Percentiles rank a stretch among this genome's conserved stretches.
These are phyloP conservation scores for Thalassiosira sp. DNA, from an alignment of 352 stramenopile species.

Conservation along the genomic window DNA sequence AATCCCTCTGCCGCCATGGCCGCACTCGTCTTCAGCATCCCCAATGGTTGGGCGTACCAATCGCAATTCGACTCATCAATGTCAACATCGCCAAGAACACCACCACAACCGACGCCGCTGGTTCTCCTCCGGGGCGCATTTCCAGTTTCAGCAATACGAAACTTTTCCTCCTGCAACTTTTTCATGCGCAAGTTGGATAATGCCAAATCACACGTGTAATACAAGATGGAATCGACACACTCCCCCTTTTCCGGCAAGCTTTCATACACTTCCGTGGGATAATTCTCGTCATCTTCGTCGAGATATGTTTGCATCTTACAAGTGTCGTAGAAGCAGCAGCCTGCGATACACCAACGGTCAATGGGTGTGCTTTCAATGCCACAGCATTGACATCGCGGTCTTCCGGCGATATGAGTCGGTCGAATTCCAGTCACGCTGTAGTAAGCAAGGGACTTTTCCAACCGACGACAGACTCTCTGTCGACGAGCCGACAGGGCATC, in stretches of 20 bases:
- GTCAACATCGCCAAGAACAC: not conserved
- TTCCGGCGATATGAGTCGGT: constrained; percentile 70
- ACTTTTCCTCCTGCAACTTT: constrained; percentile 67
- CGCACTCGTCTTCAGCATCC: constrained; percentile 30
- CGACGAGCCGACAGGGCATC: constrained; percentile 66
- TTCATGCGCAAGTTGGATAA: constrained; percentile 48
- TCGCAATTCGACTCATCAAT: constrained; percentile 14
- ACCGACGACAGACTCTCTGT: constrained; percentile 59
- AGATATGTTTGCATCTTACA: not conserved
- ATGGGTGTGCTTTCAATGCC: constrained; percentile 73
- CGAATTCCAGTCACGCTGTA: constrained; percentile 66
- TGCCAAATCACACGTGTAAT: constrained; percentile 78
- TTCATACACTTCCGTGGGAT: constrained; percentile 33
- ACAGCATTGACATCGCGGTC: constrained; percentile 55
- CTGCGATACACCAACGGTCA: constrained; percentile 40
- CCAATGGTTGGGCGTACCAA: constrained; percentile 35
- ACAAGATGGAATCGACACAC: constrained; percentile 78
- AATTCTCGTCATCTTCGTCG: constrained; percentile 17
- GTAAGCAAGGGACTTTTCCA: constrained; percentile 82
- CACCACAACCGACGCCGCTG: too few relatives aligned
- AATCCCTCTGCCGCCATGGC: constrained; percentile 36
- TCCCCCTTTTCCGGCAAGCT: constrained; percentile 52
- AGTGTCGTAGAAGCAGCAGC: constrained; percentile 35
- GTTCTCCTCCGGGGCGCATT: constrained; percentile 29
- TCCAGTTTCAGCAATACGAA: constrained; percentile 70